Evolutionary conservation across 306 rosid genomes (phyloP).

Genomic region (Medicago arabica): DNA sequence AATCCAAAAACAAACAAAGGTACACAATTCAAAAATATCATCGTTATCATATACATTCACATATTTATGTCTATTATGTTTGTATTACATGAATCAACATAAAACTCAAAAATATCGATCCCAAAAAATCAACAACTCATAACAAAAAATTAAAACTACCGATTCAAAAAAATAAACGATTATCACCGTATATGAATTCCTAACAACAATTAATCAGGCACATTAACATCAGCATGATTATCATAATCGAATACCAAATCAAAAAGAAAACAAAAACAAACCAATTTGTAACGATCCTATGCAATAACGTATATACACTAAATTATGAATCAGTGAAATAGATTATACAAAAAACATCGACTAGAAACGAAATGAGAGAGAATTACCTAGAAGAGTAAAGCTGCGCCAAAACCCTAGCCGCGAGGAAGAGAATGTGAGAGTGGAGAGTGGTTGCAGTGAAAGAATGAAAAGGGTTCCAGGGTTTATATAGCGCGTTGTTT

Average conservation of each 20-base stretch:
- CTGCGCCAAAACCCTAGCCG: conserved; percentile 42
- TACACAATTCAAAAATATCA: neutral
- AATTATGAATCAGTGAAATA: accelerated
- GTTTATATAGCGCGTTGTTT: neutral
- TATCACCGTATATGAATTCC: neutral
- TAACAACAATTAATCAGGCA: neutral
- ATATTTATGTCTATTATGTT: neutral
- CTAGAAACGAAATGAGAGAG: neutral
- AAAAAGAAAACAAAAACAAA: neutral
- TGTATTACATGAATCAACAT: neutral
- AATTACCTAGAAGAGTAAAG: conserved; percentile 21
- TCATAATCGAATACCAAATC: neutral
- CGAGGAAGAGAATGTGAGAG: neutral
- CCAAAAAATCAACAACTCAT: too few relatives aligned
- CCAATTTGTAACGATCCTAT: neutral
- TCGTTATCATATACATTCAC: neutral
- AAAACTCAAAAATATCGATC: neutral
- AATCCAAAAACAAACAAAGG: neutral
- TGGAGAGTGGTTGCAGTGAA: neutral
- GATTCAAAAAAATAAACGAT: neutral
- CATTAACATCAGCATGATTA: neutral
- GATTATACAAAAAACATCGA: neutral
- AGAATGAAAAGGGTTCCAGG: neutral
- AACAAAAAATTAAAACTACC: neutral
- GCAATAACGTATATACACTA: neutral